Evolutionary conservation across 352 stramenopile species (phyloP), one percentile per base, ranked within the genome.

Genomic region (Phytopythium helicoides): DNA sequence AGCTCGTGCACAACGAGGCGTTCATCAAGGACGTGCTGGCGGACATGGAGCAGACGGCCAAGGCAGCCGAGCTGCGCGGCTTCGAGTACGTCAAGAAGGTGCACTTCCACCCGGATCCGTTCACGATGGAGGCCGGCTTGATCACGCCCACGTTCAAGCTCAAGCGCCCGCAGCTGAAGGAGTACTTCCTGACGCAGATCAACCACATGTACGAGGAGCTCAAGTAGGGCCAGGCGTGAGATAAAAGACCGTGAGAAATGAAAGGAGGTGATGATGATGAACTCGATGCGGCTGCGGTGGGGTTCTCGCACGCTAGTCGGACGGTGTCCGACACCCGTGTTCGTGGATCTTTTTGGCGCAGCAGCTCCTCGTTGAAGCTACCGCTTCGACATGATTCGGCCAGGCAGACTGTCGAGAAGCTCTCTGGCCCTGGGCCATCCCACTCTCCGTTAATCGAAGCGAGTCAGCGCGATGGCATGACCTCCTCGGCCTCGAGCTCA

Each of bases 61-160:
- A 88, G 51, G 67, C 69, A 11, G 68, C 68, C 14, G 52, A 86
- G 47, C 76, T 98, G 33, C 82, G 94, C 46, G 91, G 93, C 26
- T 98, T 98, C 61, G 95, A 98, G 73, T 88, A 81, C 39, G 71
- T 96, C 19, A 97, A 93, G 60, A 82, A 80, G 39, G 68, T 97
- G 15, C 66, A 96, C 61, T 80, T 98, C 38, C 75, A 96, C 64
- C 55, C 74, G 0, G 79, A 95, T 35, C 59, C 77, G 18, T 98
- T 98, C 62, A 82, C 71, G 0, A 86, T 95, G 47, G 92, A 97
- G 10, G 96, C 94, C 46, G 87, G 77, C 18, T 73, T 98, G n/a
- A 79, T 98, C 40, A 98, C 94, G 9, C 92, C 93, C 16, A 98
- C 94, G 5, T 97, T 98, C 69, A 98, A 98, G 63, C 76, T 98